Base-by-base conservation (phyloP, 306 rosid genomes). In the Prunus dulcis region DNA sequence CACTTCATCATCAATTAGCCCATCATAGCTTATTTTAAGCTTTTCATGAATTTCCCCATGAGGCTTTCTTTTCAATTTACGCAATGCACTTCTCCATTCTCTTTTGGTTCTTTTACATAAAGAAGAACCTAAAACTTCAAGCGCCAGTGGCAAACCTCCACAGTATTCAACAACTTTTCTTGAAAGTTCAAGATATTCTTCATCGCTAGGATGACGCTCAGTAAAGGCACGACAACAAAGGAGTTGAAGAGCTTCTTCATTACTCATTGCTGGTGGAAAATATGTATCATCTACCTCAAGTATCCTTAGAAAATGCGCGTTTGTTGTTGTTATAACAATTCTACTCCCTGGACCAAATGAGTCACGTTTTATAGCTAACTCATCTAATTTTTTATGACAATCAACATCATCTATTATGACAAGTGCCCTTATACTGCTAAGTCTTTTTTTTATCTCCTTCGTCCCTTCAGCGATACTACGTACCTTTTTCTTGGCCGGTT, bases 101-200 rank as follows among this genome's bases (percentile, higher is more conserved):
- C 3, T 0, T 55, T 6, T 11, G 3, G 22, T 61, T 55, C 84
- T 81, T 3, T 30, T 34, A 3, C 0, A 15, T 3, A 87, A 72
- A 34, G 49, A 80, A 43, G 85, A 87, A 0, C 91, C 91, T 72
- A 78, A 51, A 1, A 46, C 81, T 61, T 82, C 51, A 45, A 84
- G 85, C 3, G 88, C 88, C 3, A 87, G 13, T 10, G 91, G 91
- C 2, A 87, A 15, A 20, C 91, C 88, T 9, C 75, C 57, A 64
- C 77, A 78, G 3, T 78, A 82, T 17, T 74, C 3, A 49, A 72
- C 72, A 0, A 66, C 79, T 0, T 10, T 3, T 52, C 46, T 68
- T 1, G 85, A 63, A 13, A 87, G 74, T 1, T 38, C 27, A 19
- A 0, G 0, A 47, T 69, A 79, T 2, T 25, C 76, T 47, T 79